Base-by-base conservation (phyloP, 1,284 basidiomycete genomes). In the Stygiomarasmius scandens region DNA sequence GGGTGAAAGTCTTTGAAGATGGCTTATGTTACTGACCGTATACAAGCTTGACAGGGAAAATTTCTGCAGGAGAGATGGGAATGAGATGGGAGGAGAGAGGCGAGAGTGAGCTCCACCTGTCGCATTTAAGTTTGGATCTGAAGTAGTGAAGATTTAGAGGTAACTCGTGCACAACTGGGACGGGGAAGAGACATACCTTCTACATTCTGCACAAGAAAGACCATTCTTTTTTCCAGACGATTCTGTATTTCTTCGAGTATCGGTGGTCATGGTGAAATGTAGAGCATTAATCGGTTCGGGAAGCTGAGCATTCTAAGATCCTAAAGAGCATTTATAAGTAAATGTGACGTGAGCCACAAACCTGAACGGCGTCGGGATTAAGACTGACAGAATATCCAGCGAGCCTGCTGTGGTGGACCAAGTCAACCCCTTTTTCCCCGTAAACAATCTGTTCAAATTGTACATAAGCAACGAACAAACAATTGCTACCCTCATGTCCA, bases 101-200 rank as follows among this genome's bases (percentile, higher is more conserved):
- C 51, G 14, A 49, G 12, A 52, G 52, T 34, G 11, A 38, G n/a
- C n/a, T 20, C 49, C 43, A 80, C 80, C 81, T 73, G 63, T 83
- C 80, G 61, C 81, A 83, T 67, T 80, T 82, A 34, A 83, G 69
- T 66, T 83, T 83, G 14, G 81, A 82, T 61, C 81, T 81, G n/a
- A n/a, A n/a, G n/a, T n/a, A n/a, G 36, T 16, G 41, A 32, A 41
- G n/a, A n/a, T n/a, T n/a, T n/a, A n/a, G n/a, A n/a, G n/a, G n/a
- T n/a, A n/a, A n/a, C n/a, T n/a, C n/a, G n/a, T n/a, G n/a, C n/a
- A n/a, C n/a, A n/a, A n/a, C n/a, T n/a, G n/a, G n/a, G n/a, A n/a
- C n/a, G n/a, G n/a, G n/a, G n/a, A n/a, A n/a, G n/a, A n/a, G n/a
- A n/a, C n/a, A n/a, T 56, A 80, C 80, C 80, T 73, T 49, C 81